Evolutionary conservation across 352 stramenopile species (phyloP).

Genomic region (Phytophthora tentaculata): DNA sequence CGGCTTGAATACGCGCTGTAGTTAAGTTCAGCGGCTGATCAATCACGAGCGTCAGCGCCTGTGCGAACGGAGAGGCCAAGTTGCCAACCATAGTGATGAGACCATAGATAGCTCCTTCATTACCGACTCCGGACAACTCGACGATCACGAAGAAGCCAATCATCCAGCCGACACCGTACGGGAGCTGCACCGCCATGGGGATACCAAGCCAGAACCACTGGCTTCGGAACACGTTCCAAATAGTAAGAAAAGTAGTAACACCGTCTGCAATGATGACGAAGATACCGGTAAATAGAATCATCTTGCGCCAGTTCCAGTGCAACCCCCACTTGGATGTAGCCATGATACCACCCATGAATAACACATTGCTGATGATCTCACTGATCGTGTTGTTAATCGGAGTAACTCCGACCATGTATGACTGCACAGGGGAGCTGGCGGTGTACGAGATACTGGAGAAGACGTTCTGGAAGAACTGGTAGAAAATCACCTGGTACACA

Average conservation of each 20-base stretch:
- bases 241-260: constrained; percentile 4
- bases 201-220: constrained; percentile 24
- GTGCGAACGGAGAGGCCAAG: constrained; percentile 10
- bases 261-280: constrained; percentile 14
- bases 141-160: constrained; percentile 35
- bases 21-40: constrained; percentile 14
- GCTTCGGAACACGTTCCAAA: constrained; percentile 17
- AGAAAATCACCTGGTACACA: constrained; percentile 18
- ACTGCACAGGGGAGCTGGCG: constrained; percentile 4
- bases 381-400: constrained; percentile 19
- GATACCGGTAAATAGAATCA: constrained; percentile 8
- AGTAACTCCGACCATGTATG: constrained; percentile 18
- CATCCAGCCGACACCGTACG: constrained; percentile 31
- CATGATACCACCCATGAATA: constrained; percentile 16
- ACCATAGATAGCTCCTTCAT: constrained; percentile 37
- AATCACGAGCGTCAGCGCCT: constrained; percentile 16
- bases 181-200: constrained; percentile 18
- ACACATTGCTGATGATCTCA: constrained; percentile 21
- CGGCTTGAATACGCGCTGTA: constrained; percentile 6
- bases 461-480: constrained; percentile 10
- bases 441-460: constrained; percentile 19
- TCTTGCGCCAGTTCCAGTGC: constrained; percentile 26
- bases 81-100: constrained; percentile 39
- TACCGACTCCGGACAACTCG: constrained; percentile 33
- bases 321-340: constrained; percentile 24